Conservation (phyloP, 164 flowering plant genomes). For the Umbilicus rupestris region DNA sequence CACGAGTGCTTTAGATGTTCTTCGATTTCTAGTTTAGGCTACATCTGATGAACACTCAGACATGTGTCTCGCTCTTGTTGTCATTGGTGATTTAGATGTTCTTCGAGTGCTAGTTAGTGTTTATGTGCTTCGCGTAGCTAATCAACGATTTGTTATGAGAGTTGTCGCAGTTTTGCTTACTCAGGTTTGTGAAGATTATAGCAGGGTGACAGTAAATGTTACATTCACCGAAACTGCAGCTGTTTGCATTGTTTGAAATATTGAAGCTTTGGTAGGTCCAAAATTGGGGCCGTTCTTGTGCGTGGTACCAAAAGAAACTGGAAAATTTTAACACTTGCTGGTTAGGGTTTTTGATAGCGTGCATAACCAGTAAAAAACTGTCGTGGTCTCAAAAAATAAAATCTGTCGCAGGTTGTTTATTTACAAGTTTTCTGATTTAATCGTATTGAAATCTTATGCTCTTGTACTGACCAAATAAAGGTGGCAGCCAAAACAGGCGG, state of each 20-base stretch:
- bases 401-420: not conserved
- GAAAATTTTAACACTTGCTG: too few species aligned
- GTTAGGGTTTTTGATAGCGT: not conserved
- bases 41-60: not conserved
- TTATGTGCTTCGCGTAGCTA: too few species aligned
- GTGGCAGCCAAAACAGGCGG: slow-evolving; percentile 67
- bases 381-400: too few species aligned
- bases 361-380: not conserved
- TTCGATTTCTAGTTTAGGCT: not conserved
- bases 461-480: slow-evolving; percentile 55
- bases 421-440: not conserved
- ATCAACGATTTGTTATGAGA: not conserved
- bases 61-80: too few species aligned
- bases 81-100: too few species aligned
- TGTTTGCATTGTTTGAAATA: too few species aligned
- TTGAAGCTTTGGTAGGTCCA: not conserved
- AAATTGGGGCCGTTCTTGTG: not conserved
- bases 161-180: too few species aligned
- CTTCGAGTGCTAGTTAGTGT: not conserved
- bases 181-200: too few species aligned
- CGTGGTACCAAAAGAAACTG: too few species aligned
- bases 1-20: not conserved
- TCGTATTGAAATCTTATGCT: slow-evolving; percentile 23
- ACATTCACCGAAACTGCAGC: not conserved
- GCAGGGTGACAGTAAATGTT: not conserved